Percentiles rank a stretch among this genome's conserved stretches.
These are phyloP conservation scores for Solanum gracilifrons DNA, from an alignment of 257 asterid genomes.

Conservation along the genomic window DNA sequence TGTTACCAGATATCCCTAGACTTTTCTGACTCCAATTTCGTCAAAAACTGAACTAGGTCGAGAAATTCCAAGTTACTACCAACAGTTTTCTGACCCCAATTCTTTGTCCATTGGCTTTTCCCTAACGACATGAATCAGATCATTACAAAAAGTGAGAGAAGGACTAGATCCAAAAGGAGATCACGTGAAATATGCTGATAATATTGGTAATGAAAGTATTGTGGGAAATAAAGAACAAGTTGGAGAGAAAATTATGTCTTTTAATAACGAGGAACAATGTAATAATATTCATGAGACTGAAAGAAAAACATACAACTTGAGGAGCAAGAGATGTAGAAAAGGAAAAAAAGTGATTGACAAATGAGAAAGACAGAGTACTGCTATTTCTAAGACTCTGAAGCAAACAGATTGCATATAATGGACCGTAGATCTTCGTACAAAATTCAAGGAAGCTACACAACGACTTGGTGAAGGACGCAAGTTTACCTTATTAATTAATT, in stretches of 20 bases:
- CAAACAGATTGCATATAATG: too few relatives aligned
- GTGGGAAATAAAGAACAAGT: background rate
- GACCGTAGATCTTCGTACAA: background rate
- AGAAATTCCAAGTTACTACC: too few relatives aligned
- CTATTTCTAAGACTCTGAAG: background rate
- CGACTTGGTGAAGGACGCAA: conserved; percentile 17
- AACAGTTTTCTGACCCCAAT: too few relatives aligned
- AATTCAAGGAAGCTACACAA: too few relatives aligned
- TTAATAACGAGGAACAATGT: background rate
- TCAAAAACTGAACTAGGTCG: too few relatives aligned
- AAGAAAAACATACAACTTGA: background rate
- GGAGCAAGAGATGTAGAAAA: background rate
- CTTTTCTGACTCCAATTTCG: too few relatives aligned
- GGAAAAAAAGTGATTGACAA: too few relatives aligned
- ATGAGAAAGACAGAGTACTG: background rate
- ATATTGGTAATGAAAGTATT: too few relatives aligned
- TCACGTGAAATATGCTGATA: background rate
- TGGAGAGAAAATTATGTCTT: background rate
- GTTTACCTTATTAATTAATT: background rate
- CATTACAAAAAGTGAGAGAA: background rate
- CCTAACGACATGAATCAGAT: too few relatives aligned
- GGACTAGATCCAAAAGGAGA: background rate
- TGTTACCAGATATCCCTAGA: too few relatives aligned
- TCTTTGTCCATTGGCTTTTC: too few relatives aligned
- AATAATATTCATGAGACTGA: background rate